Evolutionary conservation across 73 alveolate genomes (phyloP).

Genomic region (Paramecium sexaurelia): DNA sequence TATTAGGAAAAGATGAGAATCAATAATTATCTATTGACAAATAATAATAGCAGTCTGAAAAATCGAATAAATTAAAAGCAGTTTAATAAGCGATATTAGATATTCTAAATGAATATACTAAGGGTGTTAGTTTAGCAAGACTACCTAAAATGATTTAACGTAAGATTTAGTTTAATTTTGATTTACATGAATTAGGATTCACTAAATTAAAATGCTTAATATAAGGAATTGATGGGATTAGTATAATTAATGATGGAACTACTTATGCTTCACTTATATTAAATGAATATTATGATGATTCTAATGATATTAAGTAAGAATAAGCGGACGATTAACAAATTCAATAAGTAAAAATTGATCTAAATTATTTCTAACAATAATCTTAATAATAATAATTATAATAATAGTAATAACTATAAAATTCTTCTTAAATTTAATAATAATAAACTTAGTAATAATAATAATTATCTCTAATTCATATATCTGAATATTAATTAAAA

Average conservation of each 20-base stretch:
- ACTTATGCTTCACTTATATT: constrained; percentile 63
- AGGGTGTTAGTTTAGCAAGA: constrained; percentile 69
- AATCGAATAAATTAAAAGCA: constrained; percentile 38
- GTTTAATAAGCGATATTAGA: constrained; percentile 36
- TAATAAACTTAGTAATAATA: constrained; percentile 17
- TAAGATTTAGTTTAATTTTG: constrained; percentile 56
- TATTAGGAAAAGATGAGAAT: constrained; percentile 16
- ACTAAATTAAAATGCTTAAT: constrained; percentile 61
- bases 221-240: constrained; percentile 55
- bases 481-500: constrained; percentile 11
- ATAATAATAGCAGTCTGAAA: constrained; percentile 31
- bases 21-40: constrained; percentile 19
- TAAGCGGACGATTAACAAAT: background rate
- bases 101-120: constrained; percentile 59
- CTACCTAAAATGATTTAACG: constrained; percentile 63
- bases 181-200: constrained; percentile 68
- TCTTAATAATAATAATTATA: constrained; percentile 7
- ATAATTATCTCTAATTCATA: background rate
- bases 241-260: constrained; percentile 66
- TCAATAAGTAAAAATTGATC: background rate
- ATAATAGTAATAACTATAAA: no score
- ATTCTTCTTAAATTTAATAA: background rate
- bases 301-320: background rate
- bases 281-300: background rate
- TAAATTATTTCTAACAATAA: background rate